These are phyloP conservation scores for Rhizopus sp. DNA, from an alignment of 371 early-diverging fungal species.

Conservation along the genomic window DNA sequence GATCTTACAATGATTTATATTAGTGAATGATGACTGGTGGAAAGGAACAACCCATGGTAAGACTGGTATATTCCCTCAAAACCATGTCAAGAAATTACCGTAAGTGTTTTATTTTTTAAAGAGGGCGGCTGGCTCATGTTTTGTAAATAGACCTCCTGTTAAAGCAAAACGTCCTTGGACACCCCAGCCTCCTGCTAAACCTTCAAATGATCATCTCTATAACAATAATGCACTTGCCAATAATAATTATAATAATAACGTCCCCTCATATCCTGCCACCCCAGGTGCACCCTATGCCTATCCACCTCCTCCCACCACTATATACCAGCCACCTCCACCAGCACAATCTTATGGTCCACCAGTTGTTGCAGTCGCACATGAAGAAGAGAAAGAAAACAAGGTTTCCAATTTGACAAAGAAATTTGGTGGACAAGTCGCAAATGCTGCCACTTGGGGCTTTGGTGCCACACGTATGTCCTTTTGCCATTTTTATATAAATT, in stretches of 20 bases:
- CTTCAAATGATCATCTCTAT: background rate
- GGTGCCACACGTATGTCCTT: constrained; percentile 47
- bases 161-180: constrained; percentile 26
- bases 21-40: constrained; percentile 59
- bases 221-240: background rate
- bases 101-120: constrained; percentile 19
- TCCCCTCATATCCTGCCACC: background rate
- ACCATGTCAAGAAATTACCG: constrained; percentile 47
- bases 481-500: background rate
- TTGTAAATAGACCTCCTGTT: constrained; percentile 11
- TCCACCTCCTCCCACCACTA: constrained; percentile 50
- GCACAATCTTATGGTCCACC: constrained; percentile 13
- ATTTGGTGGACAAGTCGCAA: constrained; percentile 41
- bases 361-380: constrained; percentile 5
- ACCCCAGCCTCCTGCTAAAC: constrained; percentile 19
- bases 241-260: background rate
- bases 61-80: constrained; percentile 53
- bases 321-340: constrained; percentile 38
- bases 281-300: constrained; percentile 37
- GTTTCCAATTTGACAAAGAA: constrained; percentile 42
- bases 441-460: constrained; percentile 50
- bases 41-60: constrained; percentile 44
- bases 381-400: constrained; percentile 25
- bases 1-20: background rate
- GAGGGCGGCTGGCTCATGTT: background rate